These are phyloP conservation scores for Leccinum proximum DNA, from an alignment of 1,284 basidiomycete species.

Conservation along the genomic window DNA sequence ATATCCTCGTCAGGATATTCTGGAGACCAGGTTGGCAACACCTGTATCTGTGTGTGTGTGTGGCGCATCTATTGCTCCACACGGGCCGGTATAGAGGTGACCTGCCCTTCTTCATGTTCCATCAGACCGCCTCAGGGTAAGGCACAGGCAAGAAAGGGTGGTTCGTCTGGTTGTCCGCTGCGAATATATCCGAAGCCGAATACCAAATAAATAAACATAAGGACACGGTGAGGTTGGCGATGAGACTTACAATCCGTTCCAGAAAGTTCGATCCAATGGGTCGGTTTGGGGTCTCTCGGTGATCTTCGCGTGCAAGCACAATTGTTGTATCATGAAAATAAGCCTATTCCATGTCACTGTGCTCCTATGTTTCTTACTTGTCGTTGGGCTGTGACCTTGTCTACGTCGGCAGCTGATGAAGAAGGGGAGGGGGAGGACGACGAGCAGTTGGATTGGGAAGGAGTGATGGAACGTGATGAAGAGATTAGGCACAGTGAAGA, in stretches of 20 bases:
- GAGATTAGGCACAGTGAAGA: no score
- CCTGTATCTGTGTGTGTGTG: not conserved
- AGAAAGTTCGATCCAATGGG: not conserved
- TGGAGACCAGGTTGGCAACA: not conserved
- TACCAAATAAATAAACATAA: not conserved
- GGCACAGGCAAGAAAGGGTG: not conserved
- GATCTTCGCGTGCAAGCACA: not conserved
- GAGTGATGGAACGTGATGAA: no score
- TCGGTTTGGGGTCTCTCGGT: not conserved
- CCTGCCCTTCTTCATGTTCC: not conserved
- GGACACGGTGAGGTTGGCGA: not conserved
- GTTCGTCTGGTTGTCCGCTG: not conserved
- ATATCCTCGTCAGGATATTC: not conserved
- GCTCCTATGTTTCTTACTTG: not conserved
- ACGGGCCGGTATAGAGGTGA: not conserved
- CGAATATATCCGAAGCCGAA: not conserved
- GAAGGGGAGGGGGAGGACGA: no score
- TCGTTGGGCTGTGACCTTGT: not conserved
- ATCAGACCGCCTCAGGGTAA: not conserved
- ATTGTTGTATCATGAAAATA: not conserved
- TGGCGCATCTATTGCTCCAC: constrained; percentile 3
- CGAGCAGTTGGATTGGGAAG: no score
- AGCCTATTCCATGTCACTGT: not conserved
- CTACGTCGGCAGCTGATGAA: not conserved
- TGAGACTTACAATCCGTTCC: not conserved